phyloP scores from a whole-genome alignment of 768 basidiomycete species.

The Crassisporium funariophilum region DNA sequence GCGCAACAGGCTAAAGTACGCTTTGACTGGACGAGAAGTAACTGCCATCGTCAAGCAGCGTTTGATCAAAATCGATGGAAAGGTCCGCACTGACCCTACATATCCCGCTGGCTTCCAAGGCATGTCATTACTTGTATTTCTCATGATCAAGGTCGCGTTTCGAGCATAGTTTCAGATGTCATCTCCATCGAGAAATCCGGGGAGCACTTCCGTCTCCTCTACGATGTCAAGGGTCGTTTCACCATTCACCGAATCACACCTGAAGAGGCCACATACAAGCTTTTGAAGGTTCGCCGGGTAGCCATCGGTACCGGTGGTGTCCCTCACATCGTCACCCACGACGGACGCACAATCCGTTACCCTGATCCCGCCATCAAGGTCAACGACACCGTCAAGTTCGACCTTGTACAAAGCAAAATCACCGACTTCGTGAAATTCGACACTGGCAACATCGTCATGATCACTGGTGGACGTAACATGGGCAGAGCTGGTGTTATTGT shows the following conservation, averaged over 20 bases:
- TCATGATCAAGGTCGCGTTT: constrained; percentile 1
- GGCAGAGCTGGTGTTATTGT: constrained; percentile 96
- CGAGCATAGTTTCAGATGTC: constrained; percentile 79
- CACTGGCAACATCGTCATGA: constrained; percentile 94
- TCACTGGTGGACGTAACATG: constrained; percentile 99
- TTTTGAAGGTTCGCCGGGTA: constrained; percentile 90
- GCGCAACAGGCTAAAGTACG: constrained; percentile 99
- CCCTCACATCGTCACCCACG: constrained; percentile 97
- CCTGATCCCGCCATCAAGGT: constrained; percentile 94
- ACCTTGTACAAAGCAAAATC: constrained; percentile 94
- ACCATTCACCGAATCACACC: constrained; percentile 98
- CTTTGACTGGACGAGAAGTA: constrained; percentile 95
- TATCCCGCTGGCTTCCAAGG: constrained; percentile 98
- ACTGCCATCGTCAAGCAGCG: constrained; percentile 94
- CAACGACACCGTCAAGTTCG: constrained; percentile 98
- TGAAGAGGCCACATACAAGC: constrained; percentile 97
- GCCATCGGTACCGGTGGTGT: constrained; percentile 93
- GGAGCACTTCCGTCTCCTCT: constrained; percentile 99
- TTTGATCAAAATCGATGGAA: constrained; percentile 96
- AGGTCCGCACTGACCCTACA: constrained; percentile 97
- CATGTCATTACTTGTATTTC: constrained; percentile 38
- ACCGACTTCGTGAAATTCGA: constrained; percentile 93
- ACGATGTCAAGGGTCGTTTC: constrained; percentile 99
- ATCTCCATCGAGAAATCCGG: constrained; percentile 97
- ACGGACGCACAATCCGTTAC: constrained; percentile 99